Percentiles rank a stretch among this genome's conserved stretches.
Evolutionary conservation across 495 filamentous ascomycete genomes (phyloP).

Genomic region (Penicillium roqueforti): DNA sequence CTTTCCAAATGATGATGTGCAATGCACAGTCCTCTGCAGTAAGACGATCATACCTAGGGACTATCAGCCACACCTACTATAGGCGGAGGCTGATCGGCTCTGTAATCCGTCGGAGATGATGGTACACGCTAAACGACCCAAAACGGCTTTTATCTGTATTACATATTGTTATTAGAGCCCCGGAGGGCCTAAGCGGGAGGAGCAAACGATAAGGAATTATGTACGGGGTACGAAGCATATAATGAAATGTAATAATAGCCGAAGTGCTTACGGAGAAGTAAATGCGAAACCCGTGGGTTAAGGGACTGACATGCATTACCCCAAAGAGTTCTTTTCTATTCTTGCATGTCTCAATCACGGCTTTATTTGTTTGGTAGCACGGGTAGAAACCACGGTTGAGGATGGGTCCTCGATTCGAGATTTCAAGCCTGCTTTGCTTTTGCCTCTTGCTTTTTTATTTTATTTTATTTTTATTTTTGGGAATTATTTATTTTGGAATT

Average conservation of each 20-base stretch:
- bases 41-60: slow-evolving; percentile 8
- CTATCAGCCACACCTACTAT: slow-evolving; percentile 1
- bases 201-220: background rate
- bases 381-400: slow-evolving; percentile 18
- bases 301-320: background rate
- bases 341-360: slow-evolving; percentile 6
- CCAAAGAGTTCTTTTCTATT: slow-evolving; percentile 2
- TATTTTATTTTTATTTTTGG: too few species aligned
- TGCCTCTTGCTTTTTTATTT: background rate
- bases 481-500: background rate
- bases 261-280: background rate
- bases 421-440: too few species aligned
- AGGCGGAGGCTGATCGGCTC: slow-evolving; percentile 8
- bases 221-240: background rate
- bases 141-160: slow-evolving; percentile 4
- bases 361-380: slow-evolving; percentile 14
- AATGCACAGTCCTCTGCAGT: slow-evolving; percentile 16
- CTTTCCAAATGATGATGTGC: slow-evolving; percentile 20
- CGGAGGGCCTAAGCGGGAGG: background rate
- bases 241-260: background rate
- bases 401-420: slow-evolving; percentile 14
- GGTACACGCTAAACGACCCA: background rate
- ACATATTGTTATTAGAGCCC: background rate
- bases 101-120: slow-evolving; percentile 10
- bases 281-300: background rate